Conservation (phyloP, 345 rosid species). For the Arabis alpina region DNA sequence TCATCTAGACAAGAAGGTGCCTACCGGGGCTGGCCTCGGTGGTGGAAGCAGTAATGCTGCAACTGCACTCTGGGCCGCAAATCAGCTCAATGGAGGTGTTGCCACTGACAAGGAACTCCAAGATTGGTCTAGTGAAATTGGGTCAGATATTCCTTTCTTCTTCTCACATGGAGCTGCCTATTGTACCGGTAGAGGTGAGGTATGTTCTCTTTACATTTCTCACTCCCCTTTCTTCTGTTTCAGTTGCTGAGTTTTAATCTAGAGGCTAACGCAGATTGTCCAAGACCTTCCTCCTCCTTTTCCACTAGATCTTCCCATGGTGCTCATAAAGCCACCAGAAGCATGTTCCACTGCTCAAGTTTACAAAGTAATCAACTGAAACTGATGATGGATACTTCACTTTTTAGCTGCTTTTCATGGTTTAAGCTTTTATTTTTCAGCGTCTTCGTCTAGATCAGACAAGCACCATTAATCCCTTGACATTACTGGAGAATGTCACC, state of each 20-base stretch:
- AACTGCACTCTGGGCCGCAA: conserved; percentile 99
- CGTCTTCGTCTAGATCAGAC: conserved; percentile 66
- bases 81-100: conserved; percentile 73
- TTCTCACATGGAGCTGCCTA: conserved; percentile 96
- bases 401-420: conserved; percentile 21
- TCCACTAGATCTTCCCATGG: conserved; percentile 75
- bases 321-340: conserved; percentile 84
- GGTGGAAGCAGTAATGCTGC: conserved; percentile 99
- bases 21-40: conserved; percentile 95
- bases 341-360: conserved; percentile 96
- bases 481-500: conserved; percentile 74
- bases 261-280: conserved; percentile 60
- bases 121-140: conserved; percentile 96
- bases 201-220: conserved; percentile 41
- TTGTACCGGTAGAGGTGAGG: conserved; percentile 99
- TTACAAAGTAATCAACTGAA: conserved; percentile 65
- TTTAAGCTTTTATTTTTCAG: conserved; percentile 49
- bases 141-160: conserved; percentile 97
- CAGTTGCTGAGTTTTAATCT: conserved; percentile 23
- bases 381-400: conserved; percentile 6
- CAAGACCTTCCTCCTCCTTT: conserved; percentile 81
- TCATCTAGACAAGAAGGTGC: conserved; percentile 90
- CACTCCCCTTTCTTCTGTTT: neutral
- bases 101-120: conserved; percentile 91
- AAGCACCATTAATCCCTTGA: conserved; percentile 71